These are phyloP conservation scores for Sicyos baderoa DNA, from an alignment of 306 rosid genomes.

Conservation along the genomic window DNA sequence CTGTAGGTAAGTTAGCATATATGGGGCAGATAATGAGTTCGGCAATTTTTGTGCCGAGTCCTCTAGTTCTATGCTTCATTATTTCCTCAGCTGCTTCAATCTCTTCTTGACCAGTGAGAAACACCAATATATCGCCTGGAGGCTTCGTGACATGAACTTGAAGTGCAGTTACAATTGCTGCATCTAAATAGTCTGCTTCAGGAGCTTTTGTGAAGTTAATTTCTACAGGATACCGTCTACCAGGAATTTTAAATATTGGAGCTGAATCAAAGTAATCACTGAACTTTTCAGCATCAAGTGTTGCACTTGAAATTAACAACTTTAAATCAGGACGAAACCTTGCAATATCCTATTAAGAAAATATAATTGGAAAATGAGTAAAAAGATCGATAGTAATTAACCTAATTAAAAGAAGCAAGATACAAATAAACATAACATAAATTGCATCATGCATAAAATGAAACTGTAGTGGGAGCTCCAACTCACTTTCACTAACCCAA, in stretches of 20 bases:
- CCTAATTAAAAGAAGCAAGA: not conserved
- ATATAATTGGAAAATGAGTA: conserved; percentile 13
- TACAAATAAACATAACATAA: not conserved
- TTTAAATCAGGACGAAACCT: conserved; percentile 90
- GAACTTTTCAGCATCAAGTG: conserved; percentile 92
- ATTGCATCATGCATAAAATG: conserved; percentile 12
- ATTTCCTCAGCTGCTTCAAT: conserved; percentile 97
- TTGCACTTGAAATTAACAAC: conserved; percentile 90
- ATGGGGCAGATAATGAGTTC: conserved; percentile 92
- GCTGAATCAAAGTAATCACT: conserved; percentile 91
- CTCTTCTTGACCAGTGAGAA: conserved; percentile 94
- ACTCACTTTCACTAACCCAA: conserved; percentile 88
- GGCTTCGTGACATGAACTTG: conserved; percentile 90
- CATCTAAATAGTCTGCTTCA: conserved; percentile 95
- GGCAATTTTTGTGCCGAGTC: conserved; percentile 86
- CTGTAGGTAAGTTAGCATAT: conserved; percentile 92
- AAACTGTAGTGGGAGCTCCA: conserved; percentile 8
- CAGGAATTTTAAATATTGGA: conserved; percentile 89
- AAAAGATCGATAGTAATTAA: not conserved
- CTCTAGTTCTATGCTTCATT: conserved; percentile 72
- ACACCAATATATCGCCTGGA: conserved; percentile 82
- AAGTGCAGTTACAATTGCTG: conserved; percentile 84
- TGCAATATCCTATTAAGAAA: conserved; percentile 60
- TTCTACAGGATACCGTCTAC: conserved; percentile 88
- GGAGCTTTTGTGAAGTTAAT: conserved; percentile 84